Conservation (phyloP, 139 green algal species). For the Tetratostichococcus sp. region DNA sequence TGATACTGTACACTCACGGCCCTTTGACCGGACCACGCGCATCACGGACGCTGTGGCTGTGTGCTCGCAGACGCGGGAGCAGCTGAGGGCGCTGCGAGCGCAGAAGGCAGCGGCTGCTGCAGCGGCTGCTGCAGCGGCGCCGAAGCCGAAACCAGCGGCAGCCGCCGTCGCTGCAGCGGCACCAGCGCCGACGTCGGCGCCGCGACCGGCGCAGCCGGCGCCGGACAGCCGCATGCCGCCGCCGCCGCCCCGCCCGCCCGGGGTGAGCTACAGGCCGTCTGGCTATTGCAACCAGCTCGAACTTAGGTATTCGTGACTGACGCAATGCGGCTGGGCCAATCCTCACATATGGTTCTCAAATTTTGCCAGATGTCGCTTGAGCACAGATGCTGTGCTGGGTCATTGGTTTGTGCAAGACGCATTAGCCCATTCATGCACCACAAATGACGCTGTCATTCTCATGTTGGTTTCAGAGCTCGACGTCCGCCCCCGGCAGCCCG, state of each 20-base stretch:
- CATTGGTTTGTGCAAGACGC: too few relatives aligned
- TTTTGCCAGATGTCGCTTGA: too few relatives aligned
- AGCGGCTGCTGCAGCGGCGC: constrained; percentile 1
- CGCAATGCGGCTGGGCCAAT: too few relatives aligned
- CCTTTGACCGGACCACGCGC: too few relatives aligned
- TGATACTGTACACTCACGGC: too few relatives aligned
- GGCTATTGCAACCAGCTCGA: too few relatives aligned
- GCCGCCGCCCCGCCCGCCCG: too few relatives aligned
- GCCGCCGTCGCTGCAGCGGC: background rate
- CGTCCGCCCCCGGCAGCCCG: background rate
- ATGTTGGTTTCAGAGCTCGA: background rate
- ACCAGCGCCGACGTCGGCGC: background rate
- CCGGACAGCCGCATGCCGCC: background rate
- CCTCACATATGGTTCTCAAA: too few relatives aligned
- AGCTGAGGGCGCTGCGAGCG: constrained; percentile 13
- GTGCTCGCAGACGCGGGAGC: constrained; percentile 13
- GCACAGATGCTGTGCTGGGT: too few relatives aligned
- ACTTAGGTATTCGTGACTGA: too few relatives aligned
- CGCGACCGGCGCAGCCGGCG: background rate
- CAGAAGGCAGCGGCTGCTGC: constrained; percentile 12
- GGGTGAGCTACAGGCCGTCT: background rate
- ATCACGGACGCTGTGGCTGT: too few relatives aligned
- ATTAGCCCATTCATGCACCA: background rate
- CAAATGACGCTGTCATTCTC: too few relatives aligned
- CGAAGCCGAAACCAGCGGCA: background rate